phyloP scores from a whole-genome alignment of 768 basidiomycete species.

The Solioccasus polychromus region DNA sequence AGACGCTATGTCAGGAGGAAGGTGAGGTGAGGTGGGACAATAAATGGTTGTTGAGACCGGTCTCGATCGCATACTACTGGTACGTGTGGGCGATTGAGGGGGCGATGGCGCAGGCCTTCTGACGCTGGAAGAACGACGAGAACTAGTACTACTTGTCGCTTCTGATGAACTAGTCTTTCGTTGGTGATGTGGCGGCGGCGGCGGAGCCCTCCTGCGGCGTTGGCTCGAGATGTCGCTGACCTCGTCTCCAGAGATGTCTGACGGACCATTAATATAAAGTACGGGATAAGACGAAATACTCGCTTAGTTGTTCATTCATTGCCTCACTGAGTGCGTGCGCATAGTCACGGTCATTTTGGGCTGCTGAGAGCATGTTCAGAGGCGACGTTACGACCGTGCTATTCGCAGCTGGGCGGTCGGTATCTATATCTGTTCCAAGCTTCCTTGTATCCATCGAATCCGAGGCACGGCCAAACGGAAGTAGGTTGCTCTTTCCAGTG shows the following conservation, averaged over 20 bases:
- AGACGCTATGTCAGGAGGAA: not conserved
- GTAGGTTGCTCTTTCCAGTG: not conserved
- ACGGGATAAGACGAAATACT: not conserved
- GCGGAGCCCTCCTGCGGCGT: slow-evolving; percentile 2
- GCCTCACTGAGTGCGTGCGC: not conserved
- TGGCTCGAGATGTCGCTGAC: not conserved
- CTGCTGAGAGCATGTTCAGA: not conserved
- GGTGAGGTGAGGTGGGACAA: not conserved
- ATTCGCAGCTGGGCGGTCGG: not conserved
- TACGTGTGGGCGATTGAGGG: not conserved
- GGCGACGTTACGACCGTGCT: not conserved
- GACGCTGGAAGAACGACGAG: not conserved
- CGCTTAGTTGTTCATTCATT: slow-evolving; percentile 4
- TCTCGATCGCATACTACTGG: not conserved
- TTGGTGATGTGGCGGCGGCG: not conserved
- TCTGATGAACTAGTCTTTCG: not conserved
- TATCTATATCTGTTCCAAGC: not conserved
- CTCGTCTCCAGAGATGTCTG: not conserved
- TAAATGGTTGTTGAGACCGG: not conserved
- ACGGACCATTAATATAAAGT: not conserved
- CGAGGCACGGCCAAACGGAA: not conserved
- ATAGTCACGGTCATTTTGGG: not conserved
- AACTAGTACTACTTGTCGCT: too few species aligned
- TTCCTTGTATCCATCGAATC: not conserved
- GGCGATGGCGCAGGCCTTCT: slow-evolving; percentile 7